Base-by-base conservation (phyloP, 768 basidiomycete species). In the Boletus huronensis region DNA sequence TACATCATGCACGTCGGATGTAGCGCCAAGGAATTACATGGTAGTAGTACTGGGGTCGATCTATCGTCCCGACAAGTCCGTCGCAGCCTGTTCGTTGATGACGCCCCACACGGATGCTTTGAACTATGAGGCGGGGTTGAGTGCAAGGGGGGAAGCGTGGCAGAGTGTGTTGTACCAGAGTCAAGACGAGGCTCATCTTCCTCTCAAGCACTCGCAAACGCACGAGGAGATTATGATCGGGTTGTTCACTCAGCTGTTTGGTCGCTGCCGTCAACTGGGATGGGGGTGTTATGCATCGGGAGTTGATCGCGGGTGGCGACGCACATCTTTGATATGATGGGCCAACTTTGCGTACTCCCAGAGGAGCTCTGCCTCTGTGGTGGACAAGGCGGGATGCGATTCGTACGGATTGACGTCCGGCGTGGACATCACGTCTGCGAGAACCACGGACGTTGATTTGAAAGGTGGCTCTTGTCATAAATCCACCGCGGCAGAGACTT, bases 101-200 rank as follows among this genome's bases (percentile, higher is more conserved):
- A 95, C 88, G 14, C 88, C 91, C 93, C 93, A 96, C 1, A 96
- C 93, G 11, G 95, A 96, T 0, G 89, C 93, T 74, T 97, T 95
- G 82, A 94, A 98, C 92, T 94, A 61, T 6, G 32, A 19, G 21
- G 21, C 0, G 48, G 3, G 44, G 32, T 32, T 61, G 58, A 55
- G 63, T 25, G 7, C n/a, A n/a, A 7, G 29, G 28, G 25, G 28
- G 40, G 34, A 17, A 46, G 51, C 29, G 32, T 23, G 28, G 48
- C 19, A 16, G 41, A 17, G 25, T 0, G 38, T 6, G n/a, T 0
- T 10, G 59, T 65, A 94, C 94, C 71, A 99, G 73, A 0, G 95
- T 98, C 69, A 98, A 73, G 0, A 98, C 94, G 50, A 99, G 78
- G 8, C 90, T 92, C 88, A 99, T 93, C 71, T 97, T 96, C 70